Evolutionary conservation across 352 stramenopile genomes (phyloP), one percentile per base, ranked within the genome.

Genomic region (Hyaloperonospora brassicae): DNA sequence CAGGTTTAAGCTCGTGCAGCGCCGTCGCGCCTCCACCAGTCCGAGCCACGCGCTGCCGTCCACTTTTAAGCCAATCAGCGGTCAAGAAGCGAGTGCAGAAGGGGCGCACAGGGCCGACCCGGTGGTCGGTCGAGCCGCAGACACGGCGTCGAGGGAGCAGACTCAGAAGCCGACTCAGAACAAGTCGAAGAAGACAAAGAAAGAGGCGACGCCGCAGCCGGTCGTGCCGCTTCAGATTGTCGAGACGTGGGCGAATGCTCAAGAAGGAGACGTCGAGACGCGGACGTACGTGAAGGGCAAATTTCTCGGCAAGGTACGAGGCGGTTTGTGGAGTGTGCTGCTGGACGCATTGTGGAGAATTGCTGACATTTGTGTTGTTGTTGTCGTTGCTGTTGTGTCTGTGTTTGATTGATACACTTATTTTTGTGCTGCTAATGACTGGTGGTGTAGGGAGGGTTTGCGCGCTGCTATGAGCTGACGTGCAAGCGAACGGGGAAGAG

Each of bases 381-480:
- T 17, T 17, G 17, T 17, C 17, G 17, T 17, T 17, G 17, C 17
- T 17, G 17, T 17, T 17, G 17, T 17, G 17, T 17, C 17, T 17
- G 17, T 17, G 17, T 17, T 17, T 17, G 17, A 17, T 17, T 17
- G 17, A 17, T 17, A 17, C 17, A 17, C 8, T 34, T 34, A 34
- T 34, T 44, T 38, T 5, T 1, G 31, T 2, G n/a, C 9, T 46
- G n/a, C 17, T 58, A 39, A 44, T 47, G 57, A 3, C 9, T n/a
- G 42, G 46, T 13, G 22, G 27, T 39, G 9, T 48, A 95, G 83
- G 97, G 97, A 53, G 97, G 97, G 5, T 99, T 99, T 70, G 97
- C 97, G 21, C 95, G 96, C 35, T 97, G 96, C 47, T 99, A 98
- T 70, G 78, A 97, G 63, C 86, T 97, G 38, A 97, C 86, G 40